Base-by-base conservation (phyloP, 2,329 filamentous ascomycete species). In the Daldinia eschscholtzii region DNA sequence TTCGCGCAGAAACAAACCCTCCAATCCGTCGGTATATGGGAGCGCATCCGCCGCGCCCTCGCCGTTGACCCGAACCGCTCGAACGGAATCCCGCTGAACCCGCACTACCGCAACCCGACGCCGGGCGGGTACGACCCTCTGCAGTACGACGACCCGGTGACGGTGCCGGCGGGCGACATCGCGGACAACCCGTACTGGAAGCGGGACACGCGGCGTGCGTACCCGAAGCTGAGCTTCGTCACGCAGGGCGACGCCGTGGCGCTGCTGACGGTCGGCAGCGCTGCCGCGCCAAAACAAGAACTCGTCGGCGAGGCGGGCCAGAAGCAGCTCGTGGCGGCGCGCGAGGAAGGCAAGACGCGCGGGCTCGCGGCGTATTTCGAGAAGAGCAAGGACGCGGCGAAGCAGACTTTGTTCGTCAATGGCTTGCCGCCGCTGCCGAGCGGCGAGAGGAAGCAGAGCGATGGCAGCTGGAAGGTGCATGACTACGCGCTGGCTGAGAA, bases 131-230 rank as follows among this genome's bases (percentile, higher is more conserved):
- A 89, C 76, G 90, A 93, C 76, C 92, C 93, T 39, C 83, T 87
- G 64, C 81, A 81, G 67, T 96, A 95, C 84, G 89, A 92, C 80
- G 93, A 97, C 79, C 92, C 93, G 23, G 92, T 95, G 67, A 97
- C 93, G 13, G 67, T 91, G 0, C 93, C 93, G n/a, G 92, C 93
- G 1, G 93, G 87, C 73, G 93, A 97, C 80, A 90, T 97, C 76
- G 93, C 93, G 76, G 93, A 95, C 81, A 97, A 97, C 83, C 89
- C 93, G 41, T 97, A 98, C 85, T 99, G 94, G 93, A 97, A 97
- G 87, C 94, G 96, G 77, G 96, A 99, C 79, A 81, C 85, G 69
- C 92, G 96, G 75, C 89, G 96, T 76, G 87, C 86, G 76, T 98
- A 98, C 83, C 92, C 96, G 35, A 87, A 86, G 75, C 86, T 92